Evolutionary conservation across 2,329 filamentous ascomycete genomes (phyloP).

Genomic region (Endoconidiophora polonica): DNA sequence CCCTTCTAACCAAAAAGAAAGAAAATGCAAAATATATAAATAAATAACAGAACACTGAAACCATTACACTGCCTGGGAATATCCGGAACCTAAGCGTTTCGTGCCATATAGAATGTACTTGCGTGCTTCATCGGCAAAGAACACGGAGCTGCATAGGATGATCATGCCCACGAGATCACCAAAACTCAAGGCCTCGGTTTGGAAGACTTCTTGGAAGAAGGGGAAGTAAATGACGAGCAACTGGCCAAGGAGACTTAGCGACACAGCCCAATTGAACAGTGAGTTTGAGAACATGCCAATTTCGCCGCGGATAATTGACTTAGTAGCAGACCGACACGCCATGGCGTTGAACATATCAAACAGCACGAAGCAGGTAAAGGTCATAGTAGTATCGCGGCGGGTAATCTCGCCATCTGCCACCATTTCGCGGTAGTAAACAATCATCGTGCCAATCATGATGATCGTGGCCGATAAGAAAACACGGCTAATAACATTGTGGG

Average conservation of each 20-base stretch:
- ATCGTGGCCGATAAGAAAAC: slow-evolving; percentile 76
- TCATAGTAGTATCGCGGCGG: slow-evolving; percentile 95
- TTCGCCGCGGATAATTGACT: slow-evolving; percentile 76
- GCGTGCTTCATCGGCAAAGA: slow-evolving; percentile 83
- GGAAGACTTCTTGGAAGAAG: slow-evolving; percentile 83
- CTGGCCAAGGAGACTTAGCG: slow-evolving; percentile 70
- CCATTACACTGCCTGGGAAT: slow-evolving; percentile 19
- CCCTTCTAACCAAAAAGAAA: background rate
- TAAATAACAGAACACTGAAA: background rate
- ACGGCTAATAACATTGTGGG: slow-evolving; percentile 60
- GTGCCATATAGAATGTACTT: slow-evolving; percentile 57
- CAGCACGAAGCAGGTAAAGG: slow-evolving; percentile 94
- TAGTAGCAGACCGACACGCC: slow-evolving; percentile 77
- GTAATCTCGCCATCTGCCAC: slow-evolving; percentile 64
- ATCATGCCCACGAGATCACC: slow-evolving; percentile 59
- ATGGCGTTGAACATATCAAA: slow-evolving; percentile 99
- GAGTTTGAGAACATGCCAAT: slow-evolving; percentile 69
- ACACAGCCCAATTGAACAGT: slow-evolving; percentile 93
- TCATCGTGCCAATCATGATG: slow-evolving; percentile 84
- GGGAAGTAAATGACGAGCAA: slow-evolving; percentile 87
- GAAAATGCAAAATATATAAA: background rate
- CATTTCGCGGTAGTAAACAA: slow-evolving; percentile 88
- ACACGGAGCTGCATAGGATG: slow-evolving; percentile 69
- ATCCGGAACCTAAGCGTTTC: slow-evolving; percentile 39
- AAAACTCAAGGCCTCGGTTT: slow-evolving; percentile 70